Base-by-base conservation (phyloP, 495 filamentous ascomycete genomes). In the Lasiosphaeriaceae sp. region DNA sequence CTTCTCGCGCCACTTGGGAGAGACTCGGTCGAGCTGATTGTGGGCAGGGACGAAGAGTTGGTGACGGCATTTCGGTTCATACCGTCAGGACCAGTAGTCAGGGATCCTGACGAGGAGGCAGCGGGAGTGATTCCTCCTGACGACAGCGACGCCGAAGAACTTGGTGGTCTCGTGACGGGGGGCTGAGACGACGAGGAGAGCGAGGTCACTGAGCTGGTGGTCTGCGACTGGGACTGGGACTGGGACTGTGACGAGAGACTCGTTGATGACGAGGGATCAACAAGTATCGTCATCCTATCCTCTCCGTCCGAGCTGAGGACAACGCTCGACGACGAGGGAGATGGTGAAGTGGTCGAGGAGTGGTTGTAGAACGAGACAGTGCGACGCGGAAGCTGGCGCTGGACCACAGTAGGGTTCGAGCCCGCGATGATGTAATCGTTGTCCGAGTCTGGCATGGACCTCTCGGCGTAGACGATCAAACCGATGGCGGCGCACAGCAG, bases 381-480 rank as follows among this genome's bases (percentile, higher is more conserved):
- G 37, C 52, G 0, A 43, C n/a, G 14, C 4, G 14, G 39, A 17
- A 17, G 39, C 5, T 43, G 39, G 56, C 56, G 20, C 56, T 57
- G 5, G 54, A 23, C 50, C 11, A 57, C 54, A 6, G n/a, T n/a
- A n/a, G 63, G 55, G 44, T 56, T 54, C 12, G 56, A 21, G 7
- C 61, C 65, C 20, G 64, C 11, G 31, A 72, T 59, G 5, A 31
- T 37, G 11, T 56, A 65, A 17, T 52, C 60, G 24, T 44, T 64
- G 47, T 72, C 67, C 20, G 65, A 68, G 55, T 66, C 44, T 21
- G 69, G 69, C 69, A 72, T 63, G 22, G 53, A 48, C 43, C 55
- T 64, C 39, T 68, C 55, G 26, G 65, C 67, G 31, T 66, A 64
- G 48, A 60, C 54, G 37, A 70, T 49, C 48, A 70, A 29, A 14